phyloP scores from a whole-genome alignment of 2,329 filamentous ascomycete species.

The Microthyrium microscopicum region DNA sequence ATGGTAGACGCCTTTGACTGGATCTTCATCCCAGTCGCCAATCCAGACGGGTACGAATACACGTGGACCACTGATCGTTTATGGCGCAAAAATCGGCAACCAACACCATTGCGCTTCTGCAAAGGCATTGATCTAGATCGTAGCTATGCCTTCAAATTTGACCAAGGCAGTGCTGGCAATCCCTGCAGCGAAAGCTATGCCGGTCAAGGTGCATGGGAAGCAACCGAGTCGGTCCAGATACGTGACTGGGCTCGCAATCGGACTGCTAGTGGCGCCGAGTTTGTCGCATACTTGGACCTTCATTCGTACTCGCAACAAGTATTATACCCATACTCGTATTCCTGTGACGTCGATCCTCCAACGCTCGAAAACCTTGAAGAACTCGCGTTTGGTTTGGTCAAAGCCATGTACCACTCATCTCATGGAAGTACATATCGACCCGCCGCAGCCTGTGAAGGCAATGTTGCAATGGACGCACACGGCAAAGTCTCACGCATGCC shows the following conservation, averaged over 20 bases:
- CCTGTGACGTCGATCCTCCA: slow-evolving; percentile 61
- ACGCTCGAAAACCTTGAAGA: slow-evolving; percentile 87
- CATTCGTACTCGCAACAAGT: slow-evolving; percentile 95
- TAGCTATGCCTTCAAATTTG: slow-evolving; percentile 71
- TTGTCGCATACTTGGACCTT: slow-evolving; percentile 76
- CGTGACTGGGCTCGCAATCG: slow-evolving; percentile 73
- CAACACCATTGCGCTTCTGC: slow-evolving; percentile 68
- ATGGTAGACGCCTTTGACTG: slow-evolving; percentile 75
- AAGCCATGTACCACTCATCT: slow-evolving; percentile 68
- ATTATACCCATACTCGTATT: slow-evolving; percentile 80
- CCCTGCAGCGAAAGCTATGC: slow-evolving; percentile 87
- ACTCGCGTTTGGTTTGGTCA: slow-evolving; percentile 70
- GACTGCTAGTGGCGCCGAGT: slow-evolving; percentile 51
- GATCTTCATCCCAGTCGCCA: slow-evolving; percentile 73
- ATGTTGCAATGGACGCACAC: slow-evolving; percentile 28
- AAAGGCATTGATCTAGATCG: slow-evolving; percentile 80
- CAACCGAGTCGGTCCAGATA: slow-evolving; percentile 57
- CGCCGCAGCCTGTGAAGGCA: slow-evolving; percentile 73
- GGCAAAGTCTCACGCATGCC: slow-evolving; percentile 23
- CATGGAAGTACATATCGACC: slow-evolving; percentile 48
- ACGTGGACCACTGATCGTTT: slow-evolving; percentile 82
- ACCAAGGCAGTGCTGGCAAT: slow-evolving; percentile 44
- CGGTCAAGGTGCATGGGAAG: slow-evolving; percentile 69
- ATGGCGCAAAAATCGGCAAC: slow-evolving; percentile 88
- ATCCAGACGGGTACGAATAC: slow-evolving; percentile 89